These are phyloP conservation scores for Dictyostelium brefeldianum DNA, from an alignment of 78 protist genomes.

Conservation along the genomic window DNA sequence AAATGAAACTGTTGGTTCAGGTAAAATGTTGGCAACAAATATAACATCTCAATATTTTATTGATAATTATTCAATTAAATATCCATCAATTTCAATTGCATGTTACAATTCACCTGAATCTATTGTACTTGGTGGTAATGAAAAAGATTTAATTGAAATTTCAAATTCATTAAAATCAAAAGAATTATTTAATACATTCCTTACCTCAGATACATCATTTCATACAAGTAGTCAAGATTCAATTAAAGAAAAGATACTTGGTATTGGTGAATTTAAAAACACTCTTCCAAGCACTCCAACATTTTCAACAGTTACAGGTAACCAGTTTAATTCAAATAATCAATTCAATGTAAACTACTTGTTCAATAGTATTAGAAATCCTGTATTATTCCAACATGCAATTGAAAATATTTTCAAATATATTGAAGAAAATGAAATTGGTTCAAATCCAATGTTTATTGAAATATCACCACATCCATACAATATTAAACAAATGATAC, in stretches of 20 bases:
- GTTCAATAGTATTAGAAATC: neutral
- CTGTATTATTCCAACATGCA: slow-evolving; percentile 11
- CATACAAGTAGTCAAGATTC: slow-evolving; percentile 26
- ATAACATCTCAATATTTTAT: neutral
- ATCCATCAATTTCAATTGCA: neutral
- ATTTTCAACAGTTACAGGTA: neutral
- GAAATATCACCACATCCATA: slow-evolving; percentile 35
- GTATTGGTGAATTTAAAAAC: neutral
- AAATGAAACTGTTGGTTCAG: slow-evolving; percentile 15
- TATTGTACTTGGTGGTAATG: slow-evolving; percentile 16
- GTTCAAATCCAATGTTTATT: neutral
- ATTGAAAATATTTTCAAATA: neutral
- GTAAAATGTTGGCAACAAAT: slow-evolving; percentile 5
- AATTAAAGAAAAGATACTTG: neutral
- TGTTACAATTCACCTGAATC: slow-evolving; percentile 21
- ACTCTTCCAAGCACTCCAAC: neutral
- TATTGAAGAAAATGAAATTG: neutral
- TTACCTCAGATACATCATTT: neutral
- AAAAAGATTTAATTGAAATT: neutral
- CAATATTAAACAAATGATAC: neutral
- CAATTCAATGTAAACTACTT: neutral
- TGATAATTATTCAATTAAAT: neutral
- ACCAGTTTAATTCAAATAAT: neutral
- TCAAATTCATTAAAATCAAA: neutral
- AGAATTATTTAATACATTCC: neutral